Percentiles rank a stretch among this genome's conserved stretches.
phyloP scores from a whole-genome alignment of 768 basidiomycete genomes.

The Boletellus ananiceps region DNA sequence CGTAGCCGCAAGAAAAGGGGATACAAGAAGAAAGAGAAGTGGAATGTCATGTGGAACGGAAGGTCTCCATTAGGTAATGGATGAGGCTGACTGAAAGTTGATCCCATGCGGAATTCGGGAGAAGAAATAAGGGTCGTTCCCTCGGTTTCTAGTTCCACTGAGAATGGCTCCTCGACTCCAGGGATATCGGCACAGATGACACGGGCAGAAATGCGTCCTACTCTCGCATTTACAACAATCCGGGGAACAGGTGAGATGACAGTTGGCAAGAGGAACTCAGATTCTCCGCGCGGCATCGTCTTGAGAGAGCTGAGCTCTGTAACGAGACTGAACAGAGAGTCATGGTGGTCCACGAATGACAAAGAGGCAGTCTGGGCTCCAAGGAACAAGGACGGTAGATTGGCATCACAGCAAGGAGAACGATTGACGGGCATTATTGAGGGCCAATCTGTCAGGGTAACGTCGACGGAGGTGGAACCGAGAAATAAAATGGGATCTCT shows the following conservation, averaged over 20 bases:
- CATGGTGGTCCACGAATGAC: slow-evolving; percentile 50
- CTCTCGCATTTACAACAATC: slow-evolving; percentile 41
- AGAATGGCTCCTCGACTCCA: slow-evolving; percentile 41
- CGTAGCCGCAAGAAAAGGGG: slow-evolving; percentile 54
- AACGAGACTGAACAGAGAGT: slow-evolving; percentile 43
- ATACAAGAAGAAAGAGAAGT: slow-evolving; percentile 40
- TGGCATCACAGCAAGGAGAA: slow-evolving; percentile 44
- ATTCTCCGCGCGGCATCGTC: slow-evolving; percentile 6
- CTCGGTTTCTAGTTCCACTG: slow-evolving; percentile 53
- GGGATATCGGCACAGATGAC: slow-evolving; percentile 43
- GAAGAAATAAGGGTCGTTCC: slow-evolving; percentile 43
- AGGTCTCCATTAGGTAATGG: slow-evolving; percentile 32
- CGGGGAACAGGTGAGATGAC: slow-evolving; percentile 44
- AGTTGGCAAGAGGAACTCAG: slow-evolving; percentile 25
- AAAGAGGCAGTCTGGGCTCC: slow-evolving; percentile 42
- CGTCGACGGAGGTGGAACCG: slow-evolving; percentile 25
- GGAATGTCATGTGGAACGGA: slow-evolving; percentile 43
- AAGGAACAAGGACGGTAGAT: slow-evolving; percentile 51
- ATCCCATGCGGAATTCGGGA: slow-evolving; percentile 38
- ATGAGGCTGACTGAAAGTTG: slow-evolving; percentile 13
- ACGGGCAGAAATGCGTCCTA: slow-evolving; percentile 49
- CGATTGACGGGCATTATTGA: slow-evolving; percentile 37
- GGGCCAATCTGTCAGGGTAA: slow-evolving; percentile 59
- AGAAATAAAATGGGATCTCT: slow-evolving; percentile 29
- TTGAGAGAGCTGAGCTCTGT: slow-evolving; percentile 15